phyloP scores from a whole-genome alignment of 2,329 filamentous ascomycete genomes.

The Penicillium digitatum region DNA sequence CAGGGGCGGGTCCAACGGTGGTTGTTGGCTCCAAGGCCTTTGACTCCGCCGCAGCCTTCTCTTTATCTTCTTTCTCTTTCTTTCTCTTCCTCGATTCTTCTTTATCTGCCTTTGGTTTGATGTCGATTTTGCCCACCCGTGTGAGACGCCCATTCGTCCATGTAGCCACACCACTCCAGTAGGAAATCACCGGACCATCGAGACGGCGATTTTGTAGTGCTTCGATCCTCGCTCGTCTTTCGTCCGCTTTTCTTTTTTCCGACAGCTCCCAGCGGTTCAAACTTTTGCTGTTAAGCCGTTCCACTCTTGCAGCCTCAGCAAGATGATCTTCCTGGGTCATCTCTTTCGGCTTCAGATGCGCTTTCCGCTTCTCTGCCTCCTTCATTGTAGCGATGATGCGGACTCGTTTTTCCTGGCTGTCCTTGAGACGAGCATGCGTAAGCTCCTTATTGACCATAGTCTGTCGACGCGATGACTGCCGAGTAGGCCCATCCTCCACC shows the following conservation, averaged over 20 bases:
- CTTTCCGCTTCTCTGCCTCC: conserved; percentile 59
- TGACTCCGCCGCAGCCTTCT: conserved; percentile 22
- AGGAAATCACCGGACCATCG: conserved; percentile 82
- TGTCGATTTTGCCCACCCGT: conserved; percentile 62
- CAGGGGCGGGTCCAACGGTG: conserved; percentile 8
- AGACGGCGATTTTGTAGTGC: conserved; percentile 83
- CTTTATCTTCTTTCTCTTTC: conserved; percentile 29
- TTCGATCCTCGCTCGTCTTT: conserved; percentile 75
- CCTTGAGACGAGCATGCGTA: conserved; percentile 47
- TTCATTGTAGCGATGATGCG: conserved; percentile 56
- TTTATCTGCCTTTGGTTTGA: conserved; percentile 37
- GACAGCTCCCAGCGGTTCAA: conserved; percentile 91
- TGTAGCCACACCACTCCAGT: conserved; percentile 86
- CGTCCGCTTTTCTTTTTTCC: conserved; percentile 81
- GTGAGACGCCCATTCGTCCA: conserved; percentile 73
- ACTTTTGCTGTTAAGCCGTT: conserved; percentile 83
- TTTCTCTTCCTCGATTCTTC: conserved; percentile 45
- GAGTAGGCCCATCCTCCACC: conserved; percentile 57
- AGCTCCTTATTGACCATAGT: conserved; percentile 64
- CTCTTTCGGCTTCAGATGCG: conserved; percentile 69
- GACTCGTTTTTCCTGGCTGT: conserved; percentile 48
- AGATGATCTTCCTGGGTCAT: conserved; percentile 86
- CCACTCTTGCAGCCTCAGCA: conserved; percentile 74
- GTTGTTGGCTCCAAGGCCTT: conserved; percentile 13
- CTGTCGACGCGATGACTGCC: conserved; percentile 60